A percentile compares a stretch with the other conserved stretches of the same genome.
Conservation (phyloP, 768 basidiomycete genomes). For the Macrolepiota dolichaula region DNA sequence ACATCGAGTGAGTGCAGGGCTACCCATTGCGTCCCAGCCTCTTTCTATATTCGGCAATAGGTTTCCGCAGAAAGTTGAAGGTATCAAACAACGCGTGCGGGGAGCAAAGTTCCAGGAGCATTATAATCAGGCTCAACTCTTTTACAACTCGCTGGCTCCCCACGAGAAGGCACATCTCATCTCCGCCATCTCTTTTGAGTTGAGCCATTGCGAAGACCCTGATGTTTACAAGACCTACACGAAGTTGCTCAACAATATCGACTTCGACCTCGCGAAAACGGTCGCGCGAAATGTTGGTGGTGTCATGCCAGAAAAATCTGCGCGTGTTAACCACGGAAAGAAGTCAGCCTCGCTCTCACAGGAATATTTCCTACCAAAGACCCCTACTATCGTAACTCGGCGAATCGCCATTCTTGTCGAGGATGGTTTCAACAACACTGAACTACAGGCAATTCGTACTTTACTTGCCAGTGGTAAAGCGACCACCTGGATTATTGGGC, state of each 20-base stretch:
- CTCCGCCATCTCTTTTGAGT: slow-evolving; percentile 74
- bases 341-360: slow-evolving; percentile 58
- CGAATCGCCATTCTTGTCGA: slow-evolving; percentile 75
- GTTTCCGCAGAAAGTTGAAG: slow-evolving; percentile 44
- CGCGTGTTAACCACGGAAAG: slow-evolving; percentile 54
- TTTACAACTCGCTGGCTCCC: slow-evolving; percentile 74
- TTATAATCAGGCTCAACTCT: slow-evolving; percentile 70
- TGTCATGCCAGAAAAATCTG: slow-evolving; percentile 48
- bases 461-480: slow-evolving; percentile 51
- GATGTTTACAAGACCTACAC: slow-evolving; percentile 68
- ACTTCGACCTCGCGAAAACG: slow-evolving; percentile 64
- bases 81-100: slow-evolving; percentile 57
- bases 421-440: slow-evolving; percentile 67
- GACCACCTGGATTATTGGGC: slow-evolving; percentile 63
- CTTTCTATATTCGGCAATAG: slow-evolving; percentile 28
- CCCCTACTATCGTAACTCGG: slow-evolving; percentile 58
- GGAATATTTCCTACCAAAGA: slow-evolving; percentile 46
- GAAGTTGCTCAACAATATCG: slow-evolving; percentile 66
- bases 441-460: slow-evolving; percentile 56
- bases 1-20: slow-evolving; percentile 41
- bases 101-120: slow-evolving; percentile 80
- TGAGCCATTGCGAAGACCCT: slow-evolving; percentile 79
- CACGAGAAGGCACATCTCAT: slow-evolving; percentile 73
- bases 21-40: background rate
- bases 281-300: slow-evolving; percentile 69